A percentile compares a stretch with the other conserved stretches of the same genome.
These are phyloP conservation scores for Davidsoniella virescens DNA, from an alignment of 2,329 filamentous ascomycete species.

Conservation along the genomic window DNA sequence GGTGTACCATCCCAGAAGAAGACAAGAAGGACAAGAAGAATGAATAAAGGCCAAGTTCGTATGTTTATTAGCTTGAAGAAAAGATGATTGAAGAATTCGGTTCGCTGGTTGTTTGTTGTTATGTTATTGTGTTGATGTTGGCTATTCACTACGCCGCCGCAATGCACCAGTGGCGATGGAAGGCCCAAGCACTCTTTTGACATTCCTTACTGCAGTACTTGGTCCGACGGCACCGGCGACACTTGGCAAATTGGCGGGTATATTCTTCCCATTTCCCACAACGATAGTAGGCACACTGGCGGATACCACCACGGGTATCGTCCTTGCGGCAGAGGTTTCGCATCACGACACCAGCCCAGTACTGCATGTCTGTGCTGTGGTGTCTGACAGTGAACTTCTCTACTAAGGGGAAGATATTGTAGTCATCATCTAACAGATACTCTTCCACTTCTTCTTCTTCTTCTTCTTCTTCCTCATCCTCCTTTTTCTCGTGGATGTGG, in stretches of 20 bases:
- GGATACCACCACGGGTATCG: conserved; percentile 80
- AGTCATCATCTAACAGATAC: conserved; percentile 81
- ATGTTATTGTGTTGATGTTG: background rate
- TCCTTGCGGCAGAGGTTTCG: conserved; percentile 96
- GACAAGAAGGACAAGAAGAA: background rate
- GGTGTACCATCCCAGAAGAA: background rate
- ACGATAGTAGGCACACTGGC: conserved; percentile 94
- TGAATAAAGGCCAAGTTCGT: background rate
- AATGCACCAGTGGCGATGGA: conserved; percentile 94
- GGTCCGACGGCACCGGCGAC: conserved; percentile 82
- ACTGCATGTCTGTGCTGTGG: conserved; percentile 95
- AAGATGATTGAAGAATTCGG: conserved; percentile 9
- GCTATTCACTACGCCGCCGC: conserved; percentile 41
- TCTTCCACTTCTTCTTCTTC: conserved; percentile 52
- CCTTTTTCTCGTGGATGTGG: background rate
- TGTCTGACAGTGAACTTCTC: conserved; percentile 97
- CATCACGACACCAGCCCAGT: conserved; percentile 99
- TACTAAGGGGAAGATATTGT: conserved; percentile 95
- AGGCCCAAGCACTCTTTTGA: conserved; percentile 97
- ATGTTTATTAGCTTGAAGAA: conserved; percentile 5
- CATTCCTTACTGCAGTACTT: conserved; percentile 99
- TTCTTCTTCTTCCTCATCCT: conserved; percentile 20
- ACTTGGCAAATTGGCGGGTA: conserved; percentile 94
- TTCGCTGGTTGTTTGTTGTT: conserved; percentile 9
- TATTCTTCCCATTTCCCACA: conserved; percentile 98